Evolutionary conservation across 1,139 yeast species (phyloP).

Genomic region (Citeromyces siamensis): DNA sequence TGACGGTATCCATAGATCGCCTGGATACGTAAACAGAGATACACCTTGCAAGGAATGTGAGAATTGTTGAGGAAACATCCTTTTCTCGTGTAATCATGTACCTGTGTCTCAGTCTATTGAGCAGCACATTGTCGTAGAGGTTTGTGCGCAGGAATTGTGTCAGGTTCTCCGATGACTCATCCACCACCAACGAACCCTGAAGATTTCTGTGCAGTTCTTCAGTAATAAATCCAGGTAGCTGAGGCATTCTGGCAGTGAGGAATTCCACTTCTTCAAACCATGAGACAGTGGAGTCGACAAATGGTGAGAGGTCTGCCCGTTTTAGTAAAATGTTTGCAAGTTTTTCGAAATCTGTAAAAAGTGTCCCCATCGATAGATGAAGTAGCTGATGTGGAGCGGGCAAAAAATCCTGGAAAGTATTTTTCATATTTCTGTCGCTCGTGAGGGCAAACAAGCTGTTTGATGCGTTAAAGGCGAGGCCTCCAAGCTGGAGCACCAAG

Average conservation of each 20-base stretch:
- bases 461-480: constrained; percentile 3
- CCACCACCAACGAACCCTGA: constrained; percentile 2
- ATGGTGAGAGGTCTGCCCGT: neutral
- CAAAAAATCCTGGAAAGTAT: neutral
- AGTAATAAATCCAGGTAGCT: constrained; percentile 1
- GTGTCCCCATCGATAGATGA: neutral
- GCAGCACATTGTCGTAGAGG: constrained; percentile 2
- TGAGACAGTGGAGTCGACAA: neutral
- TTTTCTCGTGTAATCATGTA: constrained; percentile 1
- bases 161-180: neutral
- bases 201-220: constrained; percentile 3
- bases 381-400: constrained; percentile 1
- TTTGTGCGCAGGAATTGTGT: neutral
- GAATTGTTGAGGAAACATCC: neutral
- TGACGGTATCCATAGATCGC: neutral
- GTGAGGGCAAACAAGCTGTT: constrained; percentile 2
- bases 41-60: constrained; percentile 1
- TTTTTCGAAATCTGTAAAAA: neutral
- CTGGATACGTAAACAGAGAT: neutral
- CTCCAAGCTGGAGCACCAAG: neutral
- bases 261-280: constrained; percentile 3
- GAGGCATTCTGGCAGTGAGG: neutral
- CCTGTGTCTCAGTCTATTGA: constrained; percentile 1
- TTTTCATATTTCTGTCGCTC: neutral
- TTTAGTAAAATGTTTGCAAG: neutral